phyloP scores from a whole-genome alignment of 2,329 filamentous ascomycete genomes.

The Aaosphaeria pasadenensis region DNA sequence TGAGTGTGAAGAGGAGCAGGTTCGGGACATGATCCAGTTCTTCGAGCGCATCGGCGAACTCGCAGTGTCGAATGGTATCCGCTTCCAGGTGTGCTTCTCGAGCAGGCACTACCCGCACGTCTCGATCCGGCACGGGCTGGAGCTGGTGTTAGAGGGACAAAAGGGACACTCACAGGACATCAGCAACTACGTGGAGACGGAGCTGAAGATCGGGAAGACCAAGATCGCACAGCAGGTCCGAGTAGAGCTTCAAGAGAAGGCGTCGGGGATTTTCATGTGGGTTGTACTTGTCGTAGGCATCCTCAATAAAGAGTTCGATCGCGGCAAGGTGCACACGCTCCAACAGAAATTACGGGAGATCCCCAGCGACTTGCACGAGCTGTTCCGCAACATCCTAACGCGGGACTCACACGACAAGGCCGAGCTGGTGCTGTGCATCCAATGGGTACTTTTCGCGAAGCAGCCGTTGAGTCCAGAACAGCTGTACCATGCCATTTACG shows the following conservation, averaged over 20 bases:
- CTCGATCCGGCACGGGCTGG: slow-evolving; percentile 20
- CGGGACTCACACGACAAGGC: slow-evolving; percentile 36
- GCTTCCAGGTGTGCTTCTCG: slow-evolving; percentile 42
- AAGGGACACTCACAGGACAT: slow-evolving; percentile 35
- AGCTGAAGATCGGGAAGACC: slow-evolving; percentile 11
- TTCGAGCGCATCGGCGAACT: slow-evolving; percentile 38
- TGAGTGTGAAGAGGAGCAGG: slow-evolving; percentile 44
- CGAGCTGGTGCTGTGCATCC: slow-evolving; percentile 1
- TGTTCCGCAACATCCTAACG: slow-evolving; percentile 45
- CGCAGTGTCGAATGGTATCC: slow-evolving; percentile 1
- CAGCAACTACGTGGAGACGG: slow-evolving; percentile 8
- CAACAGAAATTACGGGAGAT: slow-evolving; percentile 35
- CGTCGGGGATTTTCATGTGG: slow-evolving; percentile 46
- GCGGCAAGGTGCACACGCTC: slow-evolving; percentile 26
- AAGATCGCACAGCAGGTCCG: slow-evolving; percentile 14
- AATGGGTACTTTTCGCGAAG: slow-evolving; percentile 17
- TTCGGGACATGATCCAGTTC: slow-evolving; percentile 41
- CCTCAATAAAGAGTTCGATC: slow-evolving; percentile 40
- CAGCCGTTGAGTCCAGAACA: slow-evolving; percentile 11
- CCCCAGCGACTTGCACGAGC: slow-evolving; percentile 39
- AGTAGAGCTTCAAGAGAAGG: slow-evolving; percentile 17
- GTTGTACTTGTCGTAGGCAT: slow-evolving; percentile 45
- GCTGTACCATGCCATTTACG: slow-evolving; percentile 13
- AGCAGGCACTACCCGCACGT: slow-evolving; percentile 49
- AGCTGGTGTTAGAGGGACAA: slow-evolving; percentile 33